Base-by-base conservation (phyloP, 192 early-diverging fungal genomes). In the Jimgerdemannia flammicorona region DNA sequence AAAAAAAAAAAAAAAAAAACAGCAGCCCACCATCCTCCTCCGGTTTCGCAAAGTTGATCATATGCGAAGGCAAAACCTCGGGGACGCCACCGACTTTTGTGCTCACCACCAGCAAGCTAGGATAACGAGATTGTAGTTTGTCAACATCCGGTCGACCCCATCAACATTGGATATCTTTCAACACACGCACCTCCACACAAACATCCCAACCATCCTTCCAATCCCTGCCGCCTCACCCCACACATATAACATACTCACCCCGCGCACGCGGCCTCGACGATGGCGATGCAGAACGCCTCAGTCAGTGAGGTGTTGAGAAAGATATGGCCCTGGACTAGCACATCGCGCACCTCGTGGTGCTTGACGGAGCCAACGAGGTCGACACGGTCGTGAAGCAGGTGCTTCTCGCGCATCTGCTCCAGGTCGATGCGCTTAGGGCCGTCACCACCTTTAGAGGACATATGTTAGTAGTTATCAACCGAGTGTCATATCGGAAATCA, bases 201-300 rank as follows among this genome's bases (percentile, higher is more conserved):
- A 29, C 29, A 1, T 29, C 29, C 29, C 29, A 29, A 29, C 29
- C 74, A 4, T 43, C 44, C 39, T 63, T 19, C 39, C 40, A 71
- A 67, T 41, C 44, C 17, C 73, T 54, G 4, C 41, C 40, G 44
- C 59, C 54, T 63, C 66, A 63, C 70, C 20, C 8, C n/a, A 69
- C 74, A 10, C 44, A 11, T 74, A 74, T 43, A 20, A 14, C n/a
- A 66, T 67, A 78, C 80, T 70, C 79, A 91, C 90, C 96, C 98
- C 43, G 95, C 96, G 64, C 93, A 93, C 4, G 96, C 98, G 4
- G 98, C 98, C 84, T 99, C 98, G 18, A 99, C 96, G 71, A 99
- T 98, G 4, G 95, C 96, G 66, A 98, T 99, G 78, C 98, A 98
- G 77, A 99, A 99, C 4, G 98, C 98, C 77, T 99, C 98, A 2